These are phyloP conservation scores for Prinsepia uniflora DNA, from an alignment of 306 rosid genomes.

Conservation along the genomic window DNA sequence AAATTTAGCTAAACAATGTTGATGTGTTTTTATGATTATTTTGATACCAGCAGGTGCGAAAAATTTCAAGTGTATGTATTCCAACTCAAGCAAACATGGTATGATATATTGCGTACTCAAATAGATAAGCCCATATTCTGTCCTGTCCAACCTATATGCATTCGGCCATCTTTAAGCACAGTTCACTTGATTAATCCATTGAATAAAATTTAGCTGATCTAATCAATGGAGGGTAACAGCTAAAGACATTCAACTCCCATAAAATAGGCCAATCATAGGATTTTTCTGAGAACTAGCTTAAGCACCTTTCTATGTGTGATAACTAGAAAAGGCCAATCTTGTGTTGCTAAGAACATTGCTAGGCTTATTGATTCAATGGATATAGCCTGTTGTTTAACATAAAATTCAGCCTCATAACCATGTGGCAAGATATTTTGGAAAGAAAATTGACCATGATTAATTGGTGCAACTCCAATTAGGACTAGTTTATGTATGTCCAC, in stretches of 20 bases:
- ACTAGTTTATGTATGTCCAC: too few species aligned
- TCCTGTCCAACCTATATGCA: background rate
- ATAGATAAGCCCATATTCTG: background rate
- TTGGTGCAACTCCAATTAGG: background rate
- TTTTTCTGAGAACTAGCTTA: background rate
- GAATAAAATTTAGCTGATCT: background rate
- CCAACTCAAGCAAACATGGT: too few species aligned
- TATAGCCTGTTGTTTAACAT: background rate
- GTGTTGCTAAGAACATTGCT: background rate
- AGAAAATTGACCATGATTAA: background rate
- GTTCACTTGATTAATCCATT: background rate
- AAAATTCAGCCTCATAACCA: background rate
- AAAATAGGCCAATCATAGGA: background rate
- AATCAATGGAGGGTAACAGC: constrained; percentile 1
- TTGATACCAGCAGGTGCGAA: too few species aligned
- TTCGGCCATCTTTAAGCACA: background rate
- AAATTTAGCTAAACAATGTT: too few species aligned
- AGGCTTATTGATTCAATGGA: background rate
- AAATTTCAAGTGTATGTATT: too few species aligned
- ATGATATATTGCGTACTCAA: too few species aligned
- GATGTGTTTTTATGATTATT: too few species aligned
- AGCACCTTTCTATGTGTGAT: background rate
- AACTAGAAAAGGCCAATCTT: background rate
- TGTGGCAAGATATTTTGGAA: background rate
- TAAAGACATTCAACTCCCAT: background rate